Conservation (phyloP, 1,284 basidiomycete genomes). For the Cryptococcus hybrid region DNA sequence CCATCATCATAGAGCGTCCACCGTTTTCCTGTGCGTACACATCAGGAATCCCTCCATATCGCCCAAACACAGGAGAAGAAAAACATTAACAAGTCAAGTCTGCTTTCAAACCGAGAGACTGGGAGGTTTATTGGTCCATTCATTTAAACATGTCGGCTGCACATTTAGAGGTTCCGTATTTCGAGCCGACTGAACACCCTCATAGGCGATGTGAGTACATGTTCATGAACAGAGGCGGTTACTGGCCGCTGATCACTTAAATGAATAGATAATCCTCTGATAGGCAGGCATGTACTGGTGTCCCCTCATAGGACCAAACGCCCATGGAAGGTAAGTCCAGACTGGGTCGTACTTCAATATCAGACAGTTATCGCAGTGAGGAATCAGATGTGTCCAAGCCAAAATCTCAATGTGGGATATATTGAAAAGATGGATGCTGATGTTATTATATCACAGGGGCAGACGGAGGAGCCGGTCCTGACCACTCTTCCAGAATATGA, state of each 20-base stretch:
- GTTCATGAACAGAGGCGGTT: slow-evolving; percentile 1
- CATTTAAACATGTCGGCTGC: not conserved
- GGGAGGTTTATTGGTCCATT: too few relatives aligned
- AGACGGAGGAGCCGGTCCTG: slow-evolving; percentile 66
- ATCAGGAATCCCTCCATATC: too few relatives aligned
- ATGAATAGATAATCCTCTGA: slow-evolving; percentile 48
- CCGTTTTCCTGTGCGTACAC: too few relatives aligned
- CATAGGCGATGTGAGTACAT: slow-evolving; percentile 40
- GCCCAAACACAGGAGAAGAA: too few relatives aligned
- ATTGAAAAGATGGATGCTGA: not conserved
- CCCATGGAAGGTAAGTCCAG: slow-evolving; percentile 40
- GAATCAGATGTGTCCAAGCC: not conserved
- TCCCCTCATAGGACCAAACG: slow-evolving; percentile 66
- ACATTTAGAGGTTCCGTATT: slow-evolving; percentile 9
- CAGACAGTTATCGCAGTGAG: not conserved
- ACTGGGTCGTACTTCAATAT: too few relatives aligned
- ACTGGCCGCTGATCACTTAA: slow-evolving; percentile 1
- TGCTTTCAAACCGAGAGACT: too few relatives aligned
- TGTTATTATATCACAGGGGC: slow-evolving; percentile 48
- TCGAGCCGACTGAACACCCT: slow-evolving; percentile 46
- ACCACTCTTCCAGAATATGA: slow-evolving; percentile 67
- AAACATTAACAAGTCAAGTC: too few relatives aligned
- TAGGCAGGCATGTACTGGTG: slow-evolving; percentile 64
- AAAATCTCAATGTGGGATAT: not conserved
- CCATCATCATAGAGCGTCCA: too few relatives aligned